Base-by-base conservation (phyloP, 768 basidiomycete species). In the Trametes elegans region DNA sequence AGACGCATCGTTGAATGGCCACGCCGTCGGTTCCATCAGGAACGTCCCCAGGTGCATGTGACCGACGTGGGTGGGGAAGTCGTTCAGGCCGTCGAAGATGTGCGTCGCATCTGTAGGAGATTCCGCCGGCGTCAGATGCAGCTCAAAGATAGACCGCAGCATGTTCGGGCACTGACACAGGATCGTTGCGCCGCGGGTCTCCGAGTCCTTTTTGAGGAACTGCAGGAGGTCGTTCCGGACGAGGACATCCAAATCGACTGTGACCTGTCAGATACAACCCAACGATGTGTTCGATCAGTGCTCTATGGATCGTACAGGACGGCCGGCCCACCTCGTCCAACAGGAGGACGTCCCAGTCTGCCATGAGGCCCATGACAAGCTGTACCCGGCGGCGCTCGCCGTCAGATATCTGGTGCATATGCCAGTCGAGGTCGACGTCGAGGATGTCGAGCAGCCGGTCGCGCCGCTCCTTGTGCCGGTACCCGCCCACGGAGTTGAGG, bases 401-500 rank as follows among this genome's bases (percentile, higher is more conserved):
- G 68, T 99, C 97, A 3, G 93, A 96, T 55, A 99, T 95, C 55
- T 85, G 72, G 66, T 96, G 92, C 92, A 96, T 95, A 59, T 84
- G 91, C 94, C 92, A 99, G 66, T 94, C 90, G 18, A 98, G 74
- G 72, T 99, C 97, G 54, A 99, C 83, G 67, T 98, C 95, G 38
- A 98, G 75, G 56, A 99, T 89, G 70, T 93, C 87, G 49, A 99
- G 84, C 3, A 99, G 79, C 7, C 66, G 72, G 68, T 99, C 92
- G 36, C 96, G 78, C 27, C 94, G 80, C 62, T 85, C 87, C 69
- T 96, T 96, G 73, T 98, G 82, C 49, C 93, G 79, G 68, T 97
- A 98, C 0, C 97, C 97, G 13, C 97, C 97, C 5, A 99, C 92
- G 16, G 93, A 95, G 69, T 99, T 92, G n/a, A 99, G 76, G 71